phyloP scores from a whole-genome alignment of 179 eudicot genomes.

The Beta lomatogona region DNA sequence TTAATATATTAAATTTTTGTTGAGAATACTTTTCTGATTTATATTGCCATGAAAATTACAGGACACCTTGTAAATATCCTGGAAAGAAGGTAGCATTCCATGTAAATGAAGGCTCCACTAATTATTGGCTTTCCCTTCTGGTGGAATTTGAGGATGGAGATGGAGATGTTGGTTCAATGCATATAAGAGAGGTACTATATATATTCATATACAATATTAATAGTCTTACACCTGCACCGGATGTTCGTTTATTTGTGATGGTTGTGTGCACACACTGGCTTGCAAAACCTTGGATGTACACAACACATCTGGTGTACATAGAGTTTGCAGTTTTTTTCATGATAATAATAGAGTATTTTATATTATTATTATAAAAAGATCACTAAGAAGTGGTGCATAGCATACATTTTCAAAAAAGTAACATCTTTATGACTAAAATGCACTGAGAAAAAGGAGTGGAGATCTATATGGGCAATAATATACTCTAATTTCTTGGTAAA shows the following conservation, averaged over 20 bases:
- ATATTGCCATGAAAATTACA: constrained; percentile 16
- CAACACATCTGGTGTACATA: too few relatives aligned
- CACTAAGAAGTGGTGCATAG: constrained; percentile 8
- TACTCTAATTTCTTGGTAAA: constrained; percentile 19
- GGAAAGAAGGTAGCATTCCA: constrained; percentile 85
- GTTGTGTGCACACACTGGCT: too few relatives aligned
- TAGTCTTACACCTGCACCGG: too few relatives aligned
- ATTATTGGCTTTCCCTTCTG: constrained; percentile 85
- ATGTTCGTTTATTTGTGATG: too few relatives aligned
- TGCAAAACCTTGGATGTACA: too few relatives aligned
- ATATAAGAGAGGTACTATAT: constrained; percentile 70
- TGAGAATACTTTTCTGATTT: neutral
- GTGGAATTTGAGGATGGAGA: constrained; percentile 95
- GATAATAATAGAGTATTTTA: too few relatives aligned
- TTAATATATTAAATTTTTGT: neutral
- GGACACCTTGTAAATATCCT: constrained; percentile 90
- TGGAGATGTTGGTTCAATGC: constrained; percentile 95
- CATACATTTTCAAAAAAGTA: neutral
- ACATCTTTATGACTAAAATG: constrained; percentile 12
- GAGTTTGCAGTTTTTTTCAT: too few relatives aligned
- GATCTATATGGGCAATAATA: constrained; percentile 21
- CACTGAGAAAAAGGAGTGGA: constrained; percentile 30
- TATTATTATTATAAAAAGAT: neutral
- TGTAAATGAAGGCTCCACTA: constrained; percentile 89
- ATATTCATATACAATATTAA: neutral